These are phyloP conservation scores for Ophiocordyceps australis DNA, from an alignment of 2,329 filamentous ascomycete species.

Conservation along the genomic window DNA sequence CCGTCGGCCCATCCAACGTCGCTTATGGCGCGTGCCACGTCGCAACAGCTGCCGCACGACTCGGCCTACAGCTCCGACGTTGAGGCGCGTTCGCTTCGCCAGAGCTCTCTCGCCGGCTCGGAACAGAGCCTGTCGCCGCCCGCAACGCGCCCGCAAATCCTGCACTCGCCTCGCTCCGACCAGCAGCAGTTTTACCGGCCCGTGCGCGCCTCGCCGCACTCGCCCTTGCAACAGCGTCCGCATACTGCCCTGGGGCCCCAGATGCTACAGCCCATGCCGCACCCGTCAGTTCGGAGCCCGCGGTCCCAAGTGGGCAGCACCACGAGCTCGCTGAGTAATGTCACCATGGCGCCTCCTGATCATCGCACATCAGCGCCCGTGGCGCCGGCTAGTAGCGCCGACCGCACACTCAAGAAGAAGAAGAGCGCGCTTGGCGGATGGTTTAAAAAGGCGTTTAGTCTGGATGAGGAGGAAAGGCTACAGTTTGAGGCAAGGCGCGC, in stretches of 20 bases:
- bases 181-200: conserved; percentile 38
- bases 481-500: conserved; percentile 38
- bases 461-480: conserved; percentile 44
- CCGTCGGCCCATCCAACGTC: conserved; percentile 14
- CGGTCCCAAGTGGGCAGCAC: conserved; percentile 29
- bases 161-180: conserved; percentile 16
- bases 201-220: conserved; percentile 43
- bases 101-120: conserved; percentile 14
- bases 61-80: conserved; percentile 29
- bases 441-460: conserved; percentile 48
- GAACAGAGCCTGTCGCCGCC: conserved; percentile 11
- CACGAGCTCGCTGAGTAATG: conserved; percentile 39
- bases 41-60: conserved; percentile 21
- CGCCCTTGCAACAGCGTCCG: conserved; percentile 40
- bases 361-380: conserved; percentile 11
- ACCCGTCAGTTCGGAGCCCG: conserved; percentile 23
- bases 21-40: conserved; percentile 11
- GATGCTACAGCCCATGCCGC: conserved; percentile 11
- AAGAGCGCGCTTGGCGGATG: conserved; percentile 49
- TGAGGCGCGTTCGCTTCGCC: conserved; percentile 17
- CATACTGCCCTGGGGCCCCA: conserved; percentile 27
- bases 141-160: conserved; percentile 6
- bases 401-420: conserved; percentile 42
- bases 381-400: conserved; percentile 10
- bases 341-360: conserved; percentile 25